Base-by-base conservation (phyloP, 306 rosid genomes). In the Psophocarpus tetragonolobus region DNA sequence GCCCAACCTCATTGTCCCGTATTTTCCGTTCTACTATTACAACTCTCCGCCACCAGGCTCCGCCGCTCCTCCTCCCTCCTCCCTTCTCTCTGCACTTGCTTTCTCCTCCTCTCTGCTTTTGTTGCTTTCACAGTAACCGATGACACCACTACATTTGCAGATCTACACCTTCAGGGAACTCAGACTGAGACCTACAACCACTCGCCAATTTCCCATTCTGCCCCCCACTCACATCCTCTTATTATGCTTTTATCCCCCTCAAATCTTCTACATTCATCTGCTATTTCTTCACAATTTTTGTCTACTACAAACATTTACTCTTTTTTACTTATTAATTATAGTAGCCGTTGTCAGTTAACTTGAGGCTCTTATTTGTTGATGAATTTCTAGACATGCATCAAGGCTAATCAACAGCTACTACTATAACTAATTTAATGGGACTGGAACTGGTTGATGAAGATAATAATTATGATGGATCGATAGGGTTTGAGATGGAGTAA, bases 1-100 rank as follows among this genome's bases (percentile, higher is more conserved):
- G 4, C 99, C 99, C 1, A 96, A 96, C 74, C 99, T 98, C 20
- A 92, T 96, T 69, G 97, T 96, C 8, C 96, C 98, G 0, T 96
- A 96, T 68, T 96, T 92, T 48, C 99, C 99, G 1, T 96, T 85
- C 74, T 96, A 89, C 81, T 96, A 73, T 58, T 54, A 96, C 48
- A 86, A 29, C 63, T 98, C 97, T 18, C 99, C 98, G 12, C 90
- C 90, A 0, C 78, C 89, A 1, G 67, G 39, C 1, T 82, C 97
- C 6, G 1, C 8, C n/a, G 78, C 85, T 14, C n/a, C 72, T 65
- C 32, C 88, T 11, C 27, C 77, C 8, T 42, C 29, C 3, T 42
- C 80, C 1, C 42, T 68, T 4, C 17, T 88, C 20, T 79, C 2
- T 45, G 20, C 79, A 29, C 4, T 73, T 42, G 20, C 36, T 76